Percentiles rank a stretch among this genome's conserved stretches.
phyloP scores from a whole-genome alignment of 352 stramenopile species.

The Paralagenidium karlingii region DNA sequence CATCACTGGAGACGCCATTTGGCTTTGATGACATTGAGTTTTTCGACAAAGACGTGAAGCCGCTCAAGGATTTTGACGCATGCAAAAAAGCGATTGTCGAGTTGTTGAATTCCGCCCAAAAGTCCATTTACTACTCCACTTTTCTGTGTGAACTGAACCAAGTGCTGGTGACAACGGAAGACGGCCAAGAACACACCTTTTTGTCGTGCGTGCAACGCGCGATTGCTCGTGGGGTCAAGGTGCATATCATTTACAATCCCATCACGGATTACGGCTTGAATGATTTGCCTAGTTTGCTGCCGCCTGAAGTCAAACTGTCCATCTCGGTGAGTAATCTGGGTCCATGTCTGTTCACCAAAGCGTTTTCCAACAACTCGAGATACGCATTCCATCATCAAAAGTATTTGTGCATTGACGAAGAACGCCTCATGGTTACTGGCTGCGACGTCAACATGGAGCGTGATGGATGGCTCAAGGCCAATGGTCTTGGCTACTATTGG shows the following conservation, averaged over 20 bases:
- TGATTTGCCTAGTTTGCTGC: conserved; percentile 28
- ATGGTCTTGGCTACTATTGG: conserved; percentile 62
- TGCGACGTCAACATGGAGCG: conserved; percentile 67
- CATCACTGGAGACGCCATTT: conserved; percentile 24
- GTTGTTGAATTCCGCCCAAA: conserved; percentile 32
- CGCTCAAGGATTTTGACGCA: conserved; percentile 42
- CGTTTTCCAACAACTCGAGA: conserved; percentile 59
- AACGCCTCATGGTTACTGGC: conserved; percentile 54
- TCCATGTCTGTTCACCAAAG: conserved; percentile 17
- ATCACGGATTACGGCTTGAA: conserved; percentile 54
- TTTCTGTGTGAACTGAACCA: conserved; percentile 72
- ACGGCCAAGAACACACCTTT: conserved; percentile 26
- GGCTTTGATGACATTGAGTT: conserved; percentile 51
- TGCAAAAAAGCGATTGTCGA: conserved; percentile 48
- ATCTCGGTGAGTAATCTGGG: conserved; percentile 58
- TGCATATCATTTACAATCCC: conserved; percentile 65
- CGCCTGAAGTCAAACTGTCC: conserved; percentile 28
- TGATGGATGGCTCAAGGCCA: conserved; percentile 44
- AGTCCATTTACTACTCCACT: conserved; percentile 66
- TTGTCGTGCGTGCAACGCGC: conserved; percentile 40
- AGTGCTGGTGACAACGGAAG: conserved; percentile 15
- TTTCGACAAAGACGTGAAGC: conserved; percentile 20
- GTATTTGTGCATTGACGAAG: conserved; percentile 56
- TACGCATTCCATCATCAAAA: conserved; percentile 80
- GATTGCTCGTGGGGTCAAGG: conserved; percentile 40